Base-by-base conservation (phyloP, 345 rosid species). In the Boechera retrofracta region DNA sequence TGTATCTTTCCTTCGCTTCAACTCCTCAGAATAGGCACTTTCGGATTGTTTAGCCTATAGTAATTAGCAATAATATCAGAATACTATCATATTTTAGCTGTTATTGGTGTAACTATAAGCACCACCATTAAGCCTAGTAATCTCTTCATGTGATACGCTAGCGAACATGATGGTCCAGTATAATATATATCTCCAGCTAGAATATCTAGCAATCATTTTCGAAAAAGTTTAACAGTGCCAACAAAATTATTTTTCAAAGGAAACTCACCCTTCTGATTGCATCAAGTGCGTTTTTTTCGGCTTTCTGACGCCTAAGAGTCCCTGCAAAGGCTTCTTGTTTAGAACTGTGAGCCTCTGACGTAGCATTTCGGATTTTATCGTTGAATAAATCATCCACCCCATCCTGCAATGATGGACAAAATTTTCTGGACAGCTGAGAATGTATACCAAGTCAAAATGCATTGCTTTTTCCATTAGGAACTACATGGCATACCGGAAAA, bases 231-330 rank as follows among this genome's bases (percentile, higher is more conserved):
- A 32, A 11, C 24, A 59, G 26, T 13, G 62, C 31, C 68, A 33
- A 21, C 26, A 32, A 71, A 39, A 31, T 11, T 67, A 60, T 16
- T 53, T 79, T 67, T 42, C 65, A 9, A 32, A 32, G 67, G 41
- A 47, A 79, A 62, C 67, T 67, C 80, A 92, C 99, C 96, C 71
- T 89, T 74, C 81, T 88, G 38, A 87, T 82, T 56, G 94, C 87
- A 70, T 86, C 96, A 66, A 87, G 68, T 64, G 88, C 89, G 36
- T 81, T 89, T 52, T 76, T 88, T 78, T 95, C 96, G 56, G 94
- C 89, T 84, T 87, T 86, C 64, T 78, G 82, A 66, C 88, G 88
- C 83, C 84, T 83, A 44, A 71, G 33, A 71, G 85, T 88, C 86
- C 88, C 98, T 70, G 80, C 82, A 74, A 78, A 67, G 64, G 92